Evolutionary conservation across 495 filamentous ascomycete species (phyloP).

Genomic region (Penicillium samsonianum): DNA sequence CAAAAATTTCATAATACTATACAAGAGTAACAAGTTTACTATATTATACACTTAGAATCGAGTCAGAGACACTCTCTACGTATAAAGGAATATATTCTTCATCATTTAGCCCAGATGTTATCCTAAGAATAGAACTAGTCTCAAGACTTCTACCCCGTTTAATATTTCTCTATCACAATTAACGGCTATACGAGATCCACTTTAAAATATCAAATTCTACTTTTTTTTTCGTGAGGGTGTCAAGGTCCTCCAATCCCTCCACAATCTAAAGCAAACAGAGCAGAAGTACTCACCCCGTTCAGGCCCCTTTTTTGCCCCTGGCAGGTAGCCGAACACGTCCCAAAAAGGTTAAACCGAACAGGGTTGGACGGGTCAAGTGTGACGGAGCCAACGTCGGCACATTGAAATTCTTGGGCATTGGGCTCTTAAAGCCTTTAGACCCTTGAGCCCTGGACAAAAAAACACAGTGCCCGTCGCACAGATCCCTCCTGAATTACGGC

Average conservation of each 20-base stretch:
- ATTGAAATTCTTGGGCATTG: not conserved
- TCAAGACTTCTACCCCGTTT: not conserved
- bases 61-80: not conserved
- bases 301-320: slow-evolving; percentile 8
- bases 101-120: not conserved
- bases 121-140: slow-evolving; percentile 12
- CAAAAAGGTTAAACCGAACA: slow-evolving; percentile 8
- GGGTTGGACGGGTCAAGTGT: slow-evolving; percentile 7
- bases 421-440: not conserved
- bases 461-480: not conserved
- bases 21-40: not conserved
- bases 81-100: too few relatives aligned
- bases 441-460: not conserved
- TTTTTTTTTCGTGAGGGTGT: too few relatives aligned
- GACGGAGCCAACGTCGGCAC: slow-evolving; percentile 1
- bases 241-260: too few relatives aligned
- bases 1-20: not conserved
- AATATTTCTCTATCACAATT: slow-evolving; percentile 1
- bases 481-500: not conserved
- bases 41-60: not conserved
- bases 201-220: not conserved
- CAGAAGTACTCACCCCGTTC: slow-evolving; percentile 1
- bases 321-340: slow-evolving; percentile 7
- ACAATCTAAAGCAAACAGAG: not conserved
- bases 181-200: slow-evolving; percentile 5